Base-by-base conservation (phyloP, 1,139 yeast species). In the Citeromyces siamensis region DNA sequence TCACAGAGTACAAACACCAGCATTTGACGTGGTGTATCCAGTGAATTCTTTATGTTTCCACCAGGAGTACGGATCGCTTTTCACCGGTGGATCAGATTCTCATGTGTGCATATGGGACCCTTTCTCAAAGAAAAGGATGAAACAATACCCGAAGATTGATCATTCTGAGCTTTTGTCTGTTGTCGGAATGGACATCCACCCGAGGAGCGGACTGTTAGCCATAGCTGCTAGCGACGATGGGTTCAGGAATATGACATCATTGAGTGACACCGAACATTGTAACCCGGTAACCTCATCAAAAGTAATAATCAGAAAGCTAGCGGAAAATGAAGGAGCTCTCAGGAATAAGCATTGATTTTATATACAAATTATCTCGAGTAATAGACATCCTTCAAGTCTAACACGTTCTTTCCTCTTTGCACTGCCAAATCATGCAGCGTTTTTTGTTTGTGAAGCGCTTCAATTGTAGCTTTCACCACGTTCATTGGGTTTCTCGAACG, bases 401-500 rank as follows among this genome's bases (percentile, higher is more conserved):
- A 86, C 52, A 90, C 71, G 69, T 85, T 85, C 71, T 88, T 90
- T 43, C 99, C 99, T 62, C 99, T 75, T 47, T 81, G 83, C 38
- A 78, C 70, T 17, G 97, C 96, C 56, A 90, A 71, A 50, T 86
- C 95, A 49, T 84, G 94, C 48, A 85, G 69, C 10, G 93, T 68
- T 46, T 75, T 74, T 59, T 88, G 97, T 49, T 75, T 73, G 39
- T 64, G 58, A 46, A 93, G 70, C 2, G 96, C 96, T 55, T 85
- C 94, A 41, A 88, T 68, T 39, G 88, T 75, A 34, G 93, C 94
- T 63, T 88, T 86, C 40, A 88, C 84, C 37, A 88, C 94, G 59
- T 88, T 86, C 93, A 90, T 84, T 35, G 83, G 82, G 61, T 90
- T 90, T 66, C 97, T 74, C 26, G 95, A 83, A 52, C 88, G 80